phyloP scores from a whole-genome alignment of 2,329 filamentous ascomycete genomes.

The Aureobasidium sp. region DNA sequence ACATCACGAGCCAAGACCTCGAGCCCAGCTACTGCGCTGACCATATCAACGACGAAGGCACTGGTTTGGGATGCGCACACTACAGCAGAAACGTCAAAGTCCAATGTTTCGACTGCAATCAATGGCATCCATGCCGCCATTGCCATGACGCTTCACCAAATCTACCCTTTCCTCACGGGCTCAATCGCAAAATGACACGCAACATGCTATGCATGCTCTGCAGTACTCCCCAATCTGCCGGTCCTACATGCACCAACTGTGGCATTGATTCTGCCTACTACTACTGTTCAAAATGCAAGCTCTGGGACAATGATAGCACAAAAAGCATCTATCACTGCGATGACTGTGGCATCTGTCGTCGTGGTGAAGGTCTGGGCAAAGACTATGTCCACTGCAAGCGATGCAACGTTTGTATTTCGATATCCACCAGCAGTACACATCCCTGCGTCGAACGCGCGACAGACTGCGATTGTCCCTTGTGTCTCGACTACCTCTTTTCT shows the following conservation, averaged over 20 bases:
- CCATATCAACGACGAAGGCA: conserved; percentile 38
- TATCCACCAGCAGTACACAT: conserved; percentile 74
- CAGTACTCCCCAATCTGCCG: conserved; percentile 71
- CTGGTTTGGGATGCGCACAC: conserved; percentile 71
- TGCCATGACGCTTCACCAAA: conserved; percentile 86
- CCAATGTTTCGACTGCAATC: conserved; percentile 80
- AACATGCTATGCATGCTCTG: conserved; percentile 99
- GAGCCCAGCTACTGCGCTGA: conserved; percentile 30
- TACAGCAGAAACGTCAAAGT: conserved; percentile 95
- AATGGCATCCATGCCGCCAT: conserved; percentile 91
- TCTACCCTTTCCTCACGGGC: conserved; percentile 34
- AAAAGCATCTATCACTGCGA: conserved; percentile 94
- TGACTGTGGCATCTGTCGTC: conserved; percentile 91
- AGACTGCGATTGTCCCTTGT: conserved; percentile 94
- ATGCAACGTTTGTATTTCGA: conserved; percentile 90
- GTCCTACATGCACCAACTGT: conserved; percentile 70
- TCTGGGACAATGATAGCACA: conserved; percentile 88
- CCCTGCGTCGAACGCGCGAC: conserved; percentile 91
- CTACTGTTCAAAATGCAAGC: conserved; percentile 88
- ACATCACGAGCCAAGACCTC: conserved; percentile 26
- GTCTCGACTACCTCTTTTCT: conserved; percentile 92
- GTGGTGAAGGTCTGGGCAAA: conserved; percentile 84
- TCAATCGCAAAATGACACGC: conserved; percentile 75
- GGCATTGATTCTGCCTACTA: conserved; percentile 74
- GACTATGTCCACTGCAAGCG: conserved; percentile 99